Base-by-base conservation (phyloP, 2,329 filamentous ascomycete species). In the Coniochaeta sp. region DNA sequence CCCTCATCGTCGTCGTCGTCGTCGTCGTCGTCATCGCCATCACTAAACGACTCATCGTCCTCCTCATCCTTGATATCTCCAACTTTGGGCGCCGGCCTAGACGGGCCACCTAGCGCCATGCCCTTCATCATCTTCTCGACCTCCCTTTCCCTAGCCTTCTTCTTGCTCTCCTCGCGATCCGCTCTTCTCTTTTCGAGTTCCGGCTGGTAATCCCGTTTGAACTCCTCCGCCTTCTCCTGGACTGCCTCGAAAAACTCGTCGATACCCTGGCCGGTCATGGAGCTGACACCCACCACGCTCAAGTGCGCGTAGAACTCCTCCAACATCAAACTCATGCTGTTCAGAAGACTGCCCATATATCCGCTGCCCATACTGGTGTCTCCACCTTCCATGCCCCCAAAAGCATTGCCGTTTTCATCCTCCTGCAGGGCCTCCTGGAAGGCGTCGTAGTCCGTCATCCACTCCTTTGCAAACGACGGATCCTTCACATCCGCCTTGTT, bases 371-470 rank as follows among this genome's bases (percentile, higher is more conserved):
- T 85, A 9, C 56, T 83, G 47, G 82, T 77, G 17, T 76, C 75
- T 24, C 74, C 81, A 11, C 85, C 87, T 66, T 92, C 91, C 31
- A 83, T 80, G 16, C 89, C 87, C 14, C 89, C 90, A 69, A 92
- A 89, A 0, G 84, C 86, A 54, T 92, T 91, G 8, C 82, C 80
- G 60, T 89, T 86, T 72, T 97, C 91, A 69, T 98, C 95, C 28
- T 84, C 78, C 57, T 85, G 84, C 54, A 99, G 79, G 0, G 96
- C 93, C 17, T 85, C 85, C 72, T 98, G 95, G 77, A 99, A 99
- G 0, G 90, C 87, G 66, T 99, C 95, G 69, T 97, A 99, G 74
- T 99, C 93, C 6, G 93, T 96, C 95, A 99, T 99, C 95, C 96
- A 99, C 71, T 98, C 92, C 76, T 93, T 95, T 1, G 93, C 95